Base-by-base conservation (phyloP, 345 rosid species). In the Bruguiera gymnorhiza region DNA sequence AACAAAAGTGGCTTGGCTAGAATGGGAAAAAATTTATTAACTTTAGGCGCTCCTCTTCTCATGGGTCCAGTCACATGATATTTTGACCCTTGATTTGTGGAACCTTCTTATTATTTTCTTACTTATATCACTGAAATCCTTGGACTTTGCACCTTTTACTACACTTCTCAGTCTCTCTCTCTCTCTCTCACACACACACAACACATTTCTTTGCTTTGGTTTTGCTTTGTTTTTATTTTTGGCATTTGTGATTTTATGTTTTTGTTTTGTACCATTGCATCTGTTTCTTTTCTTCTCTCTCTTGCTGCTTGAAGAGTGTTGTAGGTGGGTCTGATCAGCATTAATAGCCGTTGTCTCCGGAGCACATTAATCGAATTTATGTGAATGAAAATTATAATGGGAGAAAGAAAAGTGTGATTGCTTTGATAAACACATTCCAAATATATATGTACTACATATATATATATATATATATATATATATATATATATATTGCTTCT, bases 41-140 rank as follows among this genome's bases (percentile, higher is more conserved):
- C 53, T 43, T 31, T 43, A 51, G 73, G 30, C 24, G 62, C 59
- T 65, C 74, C 84, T 78, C 63, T 64, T 81, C 73, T 84, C 79
- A 72, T 73, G 85, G 86, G 92, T 79, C 73, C 65, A 51, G 66
- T 82, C 87, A 87, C 89, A 82, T 76, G 85, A 83, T 72, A 79
- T 76, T 43, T 43, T 83, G 88, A 80, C 96, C 94, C 94, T 88
- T 89, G 92, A 92, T 92, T 89, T 89, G 76, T 81, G 91, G 94
- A 88, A 88, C 83, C 92, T 92, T 92, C 89, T 88, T 79, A 78
- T 81, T 75, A 65, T 83, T 77, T 87, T 73, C 70, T 80, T 71
- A 57, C 62, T 74, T 73, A 69, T 32, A 63, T 46, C 64, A 29
- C 70, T 71, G 61, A 77, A 27, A 66, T 80, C 80, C 74, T 82